phyloP scores from a whole-genome alignment of 768 basidiomycete genomes.

The Boletus rubroflammeus region DNA sequence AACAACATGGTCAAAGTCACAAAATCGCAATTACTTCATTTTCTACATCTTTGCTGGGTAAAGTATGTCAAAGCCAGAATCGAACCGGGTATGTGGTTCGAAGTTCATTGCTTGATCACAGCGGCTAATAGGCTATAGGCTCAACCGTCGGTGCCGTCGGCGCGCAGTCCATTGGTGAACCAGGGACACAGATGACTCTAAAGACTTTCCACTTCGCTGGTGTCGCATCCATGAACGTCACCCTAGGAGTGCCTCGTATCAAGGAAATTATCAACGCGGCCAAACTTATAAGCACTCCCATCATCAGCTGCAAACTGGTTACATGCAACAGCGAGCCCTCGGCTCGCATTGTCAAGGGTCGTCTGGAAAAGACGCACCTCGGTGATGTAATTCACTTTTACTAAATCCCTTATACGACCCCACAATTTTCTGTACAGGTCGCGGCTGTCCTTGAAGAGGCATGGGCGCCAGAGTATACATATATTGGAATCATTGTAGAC shows the following conservation, averaged over 20 bases:
- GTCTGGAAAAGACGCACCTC: constrained; percentile 90
- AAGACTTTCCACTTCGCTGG: constrained; percentile 99
- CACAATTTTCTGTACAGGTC: constrained; percentile 47
- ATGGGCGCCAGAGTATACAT: constrained; percentile 91
- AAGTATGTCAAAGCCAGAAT: constrained; percentile 95
- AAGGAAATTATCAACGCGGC: constrained; percentile 99
- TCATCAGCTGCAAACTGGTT: constrained; percentile 94
- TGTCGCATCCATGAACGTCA: constrained; percentile 99
- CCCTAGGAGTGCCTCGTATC: constrained; percentile 98
- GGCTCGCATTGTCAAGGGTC: constrained; percentile 94
- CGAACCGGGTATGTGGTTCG: constrained; percentile 67
- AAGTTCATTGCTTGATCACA: not conserved
- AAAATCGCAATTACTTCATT: constrained; percentile 67
- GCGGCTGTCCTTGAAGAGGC: constrained; percentile 93
- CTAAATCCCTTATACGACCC: not conserved
- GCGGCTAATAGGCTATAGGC: constrained; percentile 41
- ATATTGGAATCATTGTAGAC: constrained; percentile 91
- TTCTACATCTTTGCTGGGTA: constrained; percentile 85
- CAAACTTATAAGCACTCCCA: constrained; percentile 95
- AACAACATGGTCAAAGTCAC: constrained; percentile 92
- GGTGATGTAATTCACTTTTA: constrained; percentile 66
- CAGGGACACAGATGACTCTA: constrained; percentile 98
- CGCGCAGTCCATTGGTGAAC: constrained; percentile 98
- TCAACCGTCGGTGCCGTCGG: constrained; percentile 98
- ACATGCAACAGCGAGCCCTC: constrained; percentile 85